Percentiles rank a stretch among this genome's conserved stretches.
Evolutionary conservation across 2,329 filamentous ascomycete genomes (phyloP).

Genomic region (Calonectria multiphialidica): DNA sequence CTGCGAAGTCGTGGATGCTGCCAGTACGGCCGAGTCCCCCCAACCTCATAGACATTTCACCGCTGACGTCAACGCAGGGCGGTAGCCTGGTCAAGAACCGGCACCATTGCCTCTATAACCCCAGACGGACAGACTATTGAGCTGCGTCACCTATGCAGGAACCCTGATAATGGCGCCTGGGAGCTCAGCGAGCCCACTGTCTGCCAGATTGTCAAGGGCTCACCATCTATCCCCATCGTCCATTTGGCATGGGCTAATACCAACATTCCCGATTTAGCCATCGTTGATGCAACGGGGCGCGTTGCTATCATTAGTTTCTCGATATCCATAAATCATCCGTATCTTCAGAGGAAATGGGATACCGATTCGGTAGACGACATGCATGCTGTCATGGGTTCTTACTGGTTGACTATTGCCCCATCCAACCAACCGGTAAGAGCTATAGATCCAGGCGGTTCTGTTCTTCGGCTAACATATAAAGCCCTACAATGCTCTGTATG

Average conservation of each 20-base stretch:
- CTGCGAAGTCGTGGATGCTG: constrained; percentile 81
- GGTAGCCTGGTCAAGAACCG: constrained; percentile 89
- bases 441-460: background rate
- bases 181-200: constrained; percentile 78
- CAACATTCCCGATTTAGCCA: constrained; percentile 81
- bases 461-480: constrained; percentile 18
- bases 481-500: constrained; percentile 62
- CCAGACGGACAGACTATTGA: constrained; percentile 78
- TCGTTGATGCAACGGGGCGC: constrained; percentile 83
- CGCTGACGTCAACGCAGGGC: constrained; percentile 63
- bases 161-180: constrained; percentile 80
- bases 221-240: constrained; percentile 76
- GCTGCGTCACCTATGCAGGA: constrained; percentile 78
- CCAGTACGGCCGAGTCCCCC: constrained; percentile 70
- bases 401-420: constrained; percentile 80
- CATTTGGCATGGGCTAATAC: constrained; percentile 86
- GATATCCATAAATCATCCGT: constrained; percentile 80
- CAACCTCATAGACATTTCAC: background rate
- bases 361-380: constrained; percentile 80
- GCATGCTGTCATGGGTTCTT: constrained; percentile 82
- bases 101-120: constrained; percentile 86
- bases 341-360: constrained; percentile 70
- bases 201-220: constrained; percentile 70
- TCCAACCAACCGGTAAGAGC: constrained; percentile 52
- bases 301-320: constrained; percentile 80